Percentiles rank a stretch among this genome's conserved stretches.
Evolutionary conservation across 2,329 filamentous ascomycete species (phyloP).

Genomic region (Colletotrichum lentis): DNA sequence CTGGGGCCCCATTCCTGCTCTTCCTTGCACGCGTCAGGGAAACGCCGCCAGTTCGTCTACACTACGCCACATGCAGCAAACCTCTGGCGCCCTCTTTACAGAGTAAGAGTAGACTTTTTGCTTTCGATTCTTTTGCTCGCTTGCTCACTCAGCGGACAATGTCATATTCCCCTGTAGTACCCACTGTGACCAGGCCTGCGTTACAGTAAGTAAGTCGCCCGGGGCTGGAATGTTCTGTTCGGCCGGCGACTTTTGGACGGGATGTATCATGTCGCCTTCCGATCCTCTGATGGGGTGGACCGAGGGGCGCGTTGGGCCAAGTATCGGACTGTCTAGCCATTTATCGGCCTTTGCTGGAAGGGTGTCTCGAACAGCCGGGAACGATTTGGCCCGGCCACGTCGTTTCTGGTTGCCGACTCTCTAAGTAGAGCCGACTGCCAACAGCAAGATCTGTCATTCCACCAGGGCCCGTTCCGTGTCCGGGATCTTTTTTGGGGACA

Average conservation of each 20-base stretch:
- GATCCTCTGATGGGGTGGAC: slow-evolving; percentile 15
- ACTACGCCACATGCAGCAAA: slow-evolving; percentile 9
- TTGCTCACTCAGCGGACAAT: slow-evolving; percentile 5
- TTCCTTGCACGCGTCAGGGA: slow-evolving; percentile 29
- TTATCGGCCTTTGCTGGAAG: not conserved
- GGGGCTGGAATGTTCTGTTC: slow-evolving; percentile 31
- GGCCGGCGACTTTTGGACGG: slow-evolving; percentile 17
- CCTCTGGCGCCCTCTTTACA: not conserved
- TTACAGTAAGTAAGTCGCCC: not conserved
- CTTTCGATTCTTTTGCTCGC: slow-evolving; percentile 6
- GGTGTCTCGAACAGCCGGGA: slow-evolving; percentile 15
- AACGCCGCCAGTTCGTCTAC: not conserved
- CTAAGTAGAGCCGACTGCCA: not conserved
- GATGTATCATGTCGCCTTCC: slow-evolving; percentile 35
- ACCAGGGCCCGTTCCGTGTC: slow-evolving; percentile 22
- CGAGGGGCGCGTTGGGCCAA: slow-evolving; percentile 16
- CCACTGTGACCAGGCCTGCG: slow-evolving; percentile 22
- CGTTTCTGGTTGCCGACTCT: slow-evolving; percentile 10
- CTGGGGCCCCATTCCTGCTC: not conserved
- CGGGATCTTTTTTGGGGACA: not conserved
- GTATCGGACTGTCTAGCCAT: slow-evolving; percentile 18
- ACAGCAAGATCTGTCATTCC: slow-evolving; percentile 11
- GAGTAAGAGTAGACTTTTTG: not conserved
- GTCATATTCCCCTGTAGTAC: slow-evolving; percentile 4
- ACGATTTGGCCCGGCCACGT: slow-evolving; percentile 8